Evolutionary conservation across 2,329 filamentous ascomycete genomes (phyloP).

Genomic region (Emergomyces pasteurianus): DNA sequence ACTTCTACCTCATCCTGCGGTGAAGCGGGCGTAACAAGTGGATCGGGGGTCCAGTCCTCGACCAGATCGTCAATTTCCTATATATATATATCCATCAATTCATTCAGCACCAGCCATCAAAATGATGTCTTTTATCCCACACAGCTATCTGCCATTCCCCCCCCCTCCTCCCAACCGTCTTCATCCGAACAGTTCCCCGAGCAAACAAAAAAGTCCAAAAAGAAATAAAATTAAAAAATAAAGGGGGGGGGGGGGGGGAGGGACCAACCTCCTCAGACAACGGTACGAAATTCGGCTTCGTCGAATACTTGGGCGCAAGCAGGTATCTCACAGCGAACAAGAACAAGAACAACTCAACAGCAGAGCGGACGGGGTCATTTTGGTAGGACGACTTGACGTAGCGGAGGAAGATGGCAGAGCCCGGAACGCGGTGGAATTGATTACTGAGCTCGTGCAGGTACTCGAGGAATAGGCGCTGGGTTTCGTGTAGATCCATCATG

Average conservation of each 20-base stretch:
- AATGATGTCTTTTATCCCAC: neutral
- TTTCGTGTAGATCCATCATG: slow-evolving; percentile 46
- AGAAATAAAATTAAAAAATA: neutral
- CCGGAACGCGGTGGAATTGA: slow-evolving; percentile 80
- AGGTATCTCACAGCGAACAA: slow-evolving; percentile 94
- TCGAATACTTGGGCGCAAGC: slow-evolving; percentile 82
- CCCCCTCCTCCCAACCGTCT: neutral
- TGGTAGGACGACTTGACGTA: slow-evolving; percentile 98
- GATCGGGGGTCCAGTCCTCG: slow-evolving; percentile 92
- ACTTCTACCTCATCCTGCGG: slow-evolving; percentile 67
- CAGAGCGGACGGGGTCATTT: slow-evolving; percentile 86
- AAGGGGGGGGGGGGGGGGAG: neutral
- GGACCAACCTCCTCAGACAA: slow-evolving; percentile 61
- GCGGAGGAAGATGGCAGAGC: slow-evolving; percentile 83
- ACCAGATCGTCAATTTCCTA: slow-evolving; percentile 92
- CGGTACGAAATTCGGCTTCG: slow-evolving; percentile 80
- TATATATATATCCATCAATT: slow-evolving; percentile 19
- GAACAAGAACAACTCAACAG: slow-evolving; percentile 84
- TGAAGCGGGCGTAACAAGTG: slow-evolving; percentile 64
- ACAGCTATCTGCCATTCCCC: neutral
- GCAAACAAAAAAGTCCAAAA: neutral
- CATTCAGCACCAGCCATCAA: neutral
- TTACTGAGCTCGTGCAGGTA: slow-evolving; percentile 45
- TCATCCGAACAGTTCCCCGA: neutral
- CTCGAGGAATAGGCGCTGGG: slow-evolving; percentile 41